Percentiles rank a stretch among this genome's conserved stretches.
These are phyloP conservation scores for Mixia osmundae DNA, from an alignment of 1,284 basidiomycete genomes.

Conservation along the genomic window DNA sequence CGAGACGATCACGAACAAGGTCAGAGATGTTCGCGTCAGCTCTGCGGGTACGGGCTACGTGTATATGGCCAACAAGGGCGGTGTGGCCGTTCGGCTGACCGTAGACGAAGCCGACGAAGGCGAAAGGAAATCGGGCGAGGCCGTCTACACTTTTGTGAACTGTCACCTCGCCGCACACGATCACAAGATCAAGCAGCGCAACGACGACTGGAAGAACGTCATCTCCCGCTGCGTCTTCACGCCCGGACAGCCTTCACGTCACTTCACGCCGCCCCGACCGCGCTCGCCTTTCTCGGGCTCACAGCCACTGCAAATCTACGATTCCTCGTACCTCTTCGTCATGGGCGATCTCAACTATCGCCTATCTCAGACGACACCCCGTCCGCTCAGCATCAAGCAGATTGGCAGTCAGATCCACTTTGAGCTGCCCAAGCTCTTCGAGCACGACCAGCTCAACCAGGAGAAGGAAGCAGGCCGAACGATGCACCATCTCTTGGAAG, in stretches of 20 bases:
- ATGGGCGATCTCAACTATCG: constrained; percentile 81
- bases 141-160: constrained; percentile 63
- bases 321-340: constrained; percentile 49
- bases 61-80: constrained; percentile 22
- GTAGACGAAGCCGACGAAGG: constrained; percentile 9
- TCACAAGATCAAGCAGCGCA: constrained; percentile 40
- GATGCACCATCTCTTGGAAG: constrained; percentile 52
- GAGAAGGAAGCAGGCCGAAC: constrained; percentile 39
- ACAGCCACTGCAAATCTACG: constrained; percentile 39
- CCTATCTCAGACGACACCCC: constrained; percentile 32
- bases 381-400: constrained; percentile 8
- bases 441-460: constrained; percentile 48
- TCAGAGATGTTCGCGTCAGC: constrained; percentile 42
- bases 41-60: constrained; percentile 51
- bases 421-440: constrained; percentile 30
- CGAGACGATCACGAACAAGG: constrained; percentile 32
- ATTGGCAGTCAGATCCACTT: too few species aligned
- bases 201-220: constrained; percentile 55
- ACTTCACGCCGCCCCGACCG: too few species aligned
- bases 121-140: too few species aligned
- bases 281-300: constrained; percentile 19
- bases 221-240: constrained; percentile 56
- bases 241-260: too few species aligned
- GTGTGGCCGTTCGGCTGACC: constrained; percentile 9
- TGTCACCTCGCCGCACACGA: constrained; percentile 74